Conservation (phyloP, 2,329 filamentous ascomycete species). For the Basipetospora sp. region DNA sequence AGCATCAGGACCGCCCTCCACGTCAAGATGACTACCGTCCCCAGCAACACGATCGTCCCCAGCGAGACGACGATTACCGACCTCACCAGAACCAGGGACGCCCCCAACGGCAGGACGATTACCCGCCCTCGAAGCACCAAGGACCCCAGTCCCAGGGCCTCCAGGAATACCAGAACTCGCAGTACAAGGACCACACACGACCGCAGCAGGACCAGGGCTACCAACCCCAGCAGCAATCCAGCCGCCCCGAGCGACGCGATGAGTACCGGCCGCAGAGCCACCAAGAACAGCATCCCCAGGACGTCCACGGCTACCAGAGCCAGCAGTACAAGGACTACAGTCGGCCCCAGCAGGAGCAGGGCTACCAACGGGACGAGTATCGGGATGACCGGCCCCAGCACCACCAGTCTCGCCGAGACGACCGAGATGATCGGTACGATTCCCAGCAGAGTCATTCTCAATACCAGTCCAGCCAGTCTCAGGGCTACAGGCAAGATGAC, state of each 20-base stretch:
- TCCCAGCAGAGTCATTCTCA: no score
- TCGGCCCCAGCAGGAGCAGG: slow-evolving; percentile 2
- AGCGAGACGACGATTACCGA: slow-evolving; percentile 1
- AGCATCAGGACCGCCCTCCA: slow-evolving; percentile 6
- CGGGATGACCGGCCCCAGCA: no score
- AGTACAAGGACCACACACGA: slow-evolving; percentile 4
- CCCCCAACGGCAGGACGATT: slow-evolving; percentile 6
- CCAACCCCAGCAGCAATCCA: slow-evolving; percentile 9
- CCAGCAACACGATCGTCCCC: neutral
- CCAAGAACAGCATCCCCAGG: neutral
- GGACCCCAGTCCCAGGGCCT: slow-evolving; percentile 7
- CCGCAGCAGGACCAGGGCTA: slow-evolving; percentile 9
- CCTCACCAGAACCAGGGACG: slow-evolving; percentile 6
- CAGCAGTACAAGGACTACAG: slow-evolving; percentile 10
- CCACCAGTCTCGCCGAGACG: no score
- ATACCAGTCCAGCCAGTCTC: neutral
- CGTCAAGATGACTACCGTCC: slow-evolving; percentile 4
- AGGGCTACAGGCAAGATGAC: neutral
- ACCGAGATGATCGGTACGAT: no score
- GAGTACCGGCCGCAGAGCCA: neutral
- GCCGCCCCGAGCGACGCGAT: slow-evolving; percentile 4
- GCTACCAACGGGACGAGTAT: slow-evolving; percentile 1
- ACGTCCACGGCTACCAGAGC: no score
- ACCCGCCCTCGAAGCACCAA: slow-evolving; percentile 11
- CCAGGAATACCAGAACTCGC: slow-evolving; percentile 4